These are phyloP conservation scores for Chenopodium album DNA, from an alignment of 148 eudicot species.

Conservation along the genomic window DNA sequence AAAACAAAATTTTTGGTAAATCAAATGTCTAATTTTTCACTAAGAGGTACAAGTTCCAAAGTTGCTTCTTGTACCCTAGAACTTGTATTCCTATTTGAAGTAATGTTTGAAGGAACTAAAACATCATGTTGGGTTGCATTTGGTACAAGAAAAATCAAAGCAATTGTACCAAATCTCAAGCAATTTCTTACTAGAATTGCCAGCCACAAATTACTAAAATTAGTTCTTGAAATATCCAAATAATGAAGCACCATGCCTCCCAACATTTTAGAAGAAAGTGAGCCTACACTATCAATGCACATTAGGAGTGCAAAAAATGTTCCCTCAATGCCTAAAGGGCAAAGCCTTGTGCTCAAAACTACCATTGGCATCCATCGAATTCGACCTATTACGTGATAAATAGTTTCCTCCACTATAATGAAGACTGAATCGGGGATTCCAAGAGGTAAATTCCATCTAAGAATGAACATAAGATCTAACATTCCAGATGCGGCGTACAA, in stretches of 20 bases:
- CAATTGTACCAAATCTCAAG: slow-evolving; percentile 46
- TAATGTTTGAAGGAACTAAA: slow-evolving; percentile 30
- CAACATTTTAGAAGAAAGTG: slow-evolving; percentile 46
- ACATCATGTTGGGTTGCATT: slow-evolving; percentile 39
- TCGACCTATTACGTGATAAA: slow-evolving; percentile 34
- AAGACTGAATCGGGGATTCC: slow-evolving; percentile 63
- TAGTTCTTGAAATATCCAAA: slow-evolving; percentile 54
- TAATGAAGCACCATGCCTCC: slow-evolving; percentile 56
- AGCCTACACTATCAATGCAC: slow-evolving; percentile 67
- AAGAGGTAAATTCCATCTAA: slow-evolving; percentile 48
- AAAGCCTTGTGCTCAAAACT: slow-evolving; percentile 52
- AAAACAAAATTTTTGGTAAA: not conserved
- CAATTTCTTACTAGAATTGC: slow-evolving; percentile 48
- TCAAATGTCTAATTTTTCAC: slow-evolving; percentile 19
- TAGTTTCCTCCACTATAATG: slow-evolving; percentile 48
- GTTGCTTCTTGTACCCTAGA: slow-evolving; percentile 9
- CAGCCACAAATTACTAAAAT: slow-evolving; percentile 58
- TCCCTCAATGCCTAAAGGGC: slow-evolving; percentile 67
- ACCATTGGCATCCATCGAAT: slow-evolving; percentile 71
- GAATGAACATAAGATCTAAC: slow-evolving; percentile 60
- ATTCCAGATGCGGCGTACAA: slow-evolving; percentile 46
- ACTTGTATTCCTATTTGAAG: not conserved
- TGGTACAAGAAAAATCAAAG: slow-evolving; percentile 53
- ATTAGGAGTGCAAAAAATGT: slow-evolving; percentile 62
- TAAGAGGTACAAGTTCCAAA: slow-evolving; percentile 43